phyloP scores from a whole-genome alignment of 2,329 filamentous ascomycete species.

The Xylaria digitata region DNA sequence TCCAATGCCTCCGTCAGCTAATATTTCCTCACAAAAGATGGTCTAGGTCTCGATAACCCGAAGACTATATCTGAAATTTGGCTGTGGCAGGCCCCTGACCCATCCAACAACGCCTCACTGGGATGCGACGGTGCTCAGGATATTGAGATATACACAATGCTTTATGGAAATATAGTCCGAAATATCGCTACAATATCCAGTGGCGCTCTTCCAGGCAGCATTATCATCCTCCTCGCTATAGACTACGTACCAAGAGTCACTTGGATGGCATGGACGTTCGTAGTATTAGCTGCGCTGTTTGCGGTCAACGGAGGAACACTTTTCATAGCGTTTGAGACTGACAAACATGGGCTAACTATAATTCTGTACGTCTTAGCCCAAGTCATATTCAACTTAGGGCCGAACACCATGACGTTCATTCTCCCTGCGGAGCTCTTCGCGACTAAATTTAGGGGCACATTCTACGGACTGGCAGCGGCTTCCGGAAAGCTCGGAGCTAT shows the following conservation, averaged over 20 bases:
- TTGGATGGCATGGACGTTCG: constrained; percentile 46
- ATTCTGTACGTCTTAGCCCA: constrained; percentile 64
- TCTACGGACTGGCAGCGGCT: constrained; percentile 71
- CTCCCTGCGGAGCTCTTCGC: constrained; percentile 74
- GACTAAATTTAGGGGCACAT: constrained; percentile 71
- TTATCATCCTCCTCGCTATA: constrained; percentile 42
- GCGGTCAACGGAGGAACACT: constrained; percentile 44
- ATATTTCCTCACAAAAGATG: constrained; percentile 43
- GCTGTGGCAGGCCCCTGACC: constrained; percentile 24
- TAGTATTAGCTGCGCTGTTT: constrained; percentile 42
- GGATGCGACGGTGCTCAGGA: constrained; percentile 31
- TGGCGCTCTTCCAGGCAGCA: constrained; percentile 40
- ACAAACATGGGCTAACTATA: constrained; percentile 53
- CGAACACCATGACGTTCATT: constrained; percentile 72
- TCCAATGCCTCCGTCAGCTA: background rate
- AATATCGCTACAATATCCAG: constrained; percentile 43
- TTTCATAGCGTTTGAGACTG: constrained; percentile 42
- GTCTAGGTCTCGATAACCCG: constrained; percentile 55
- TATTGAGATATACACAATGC: constrained; percentile 39
- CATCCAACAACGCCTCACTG: background rate
- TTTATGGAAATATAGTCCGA: constrained; percentile 39
- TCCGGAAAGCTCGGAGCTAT: constrained; percentile 69
- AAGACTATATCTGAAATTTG: constrained; percentile 43
- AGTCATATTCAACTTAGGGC: constrained; percentile 68
- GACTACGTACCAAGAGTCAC: constrained; percentile 45